Evolutionary conservation across 352 stramenopile genomes (phyloP).

Genomic region (Hyaloperonospora arabidopsidis): DNA sequence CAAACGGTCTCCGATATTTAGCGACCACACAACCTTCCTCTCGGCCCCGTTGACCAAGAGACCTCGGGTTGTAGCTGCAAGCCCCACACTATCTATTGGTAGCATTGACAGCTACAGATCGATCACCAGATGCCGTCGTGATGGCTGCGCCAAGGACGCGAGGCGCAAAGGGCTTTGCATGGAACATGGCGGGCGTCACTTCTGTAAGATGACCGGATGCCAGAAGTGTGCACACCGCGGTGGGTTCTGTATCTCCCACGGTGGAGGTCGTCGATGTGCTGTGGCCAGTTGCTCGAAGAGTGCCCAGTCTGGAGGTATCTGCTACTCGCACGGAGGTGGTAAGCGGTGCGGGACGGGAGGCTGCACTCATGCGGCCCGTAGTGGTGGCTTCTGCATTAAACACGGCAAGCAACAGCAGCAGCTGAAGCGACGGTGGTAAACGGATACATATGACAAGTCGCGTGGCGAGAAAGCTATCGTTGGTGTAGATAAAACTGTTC

Average conservation of each 20-base stretch:
- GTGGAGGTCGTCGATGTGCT: constrained; percentile 64
- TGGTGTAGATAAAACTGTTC: no score
- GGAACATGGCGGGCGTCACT: constrained; percentile 79
- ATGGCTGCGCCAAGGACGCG: constrained; percentile 59
- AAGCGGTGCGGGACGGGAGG: constrained; percentile 70
- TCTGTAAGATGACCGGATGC: constrained; percentile 80
- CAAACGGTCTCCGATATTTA: constrained; percentile 19
- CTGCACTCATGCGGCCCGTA: constrained; percentile 73
- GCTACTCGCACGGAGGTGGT: constrained; percentile 78
- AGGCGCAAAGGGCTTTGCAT: constrained; percentile 81
- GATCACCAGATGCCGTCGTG: constrained; percentile 45
- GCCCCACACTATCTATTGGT: constrained; percentile 21
- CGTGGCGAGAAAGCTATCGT: no score
- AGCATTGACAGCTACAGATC: constrained; percentile 22
- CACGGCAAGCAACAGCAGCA: constrained; percentile 55
- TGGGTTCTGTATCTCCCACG: constrained; percentile 76
- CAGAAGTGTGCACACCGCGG: constrained; percentile 77
- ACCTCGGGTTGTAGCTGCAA: constrained; percentile 20
- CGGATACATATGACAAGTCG: no score
- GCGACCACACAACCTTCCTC: constrained; percentile 17
- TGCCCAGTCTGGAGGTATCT: constrained; percentile 73
- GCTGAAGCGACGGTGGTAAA: no score
- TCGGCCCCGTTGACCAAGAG: constrained; percentile 19
- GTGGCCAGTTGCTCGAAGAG: constrained; percentile 70
- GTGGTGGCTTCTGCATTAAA: constrained; percentile 76